Percentiles rank a stretch among this genome's conserved stretches.
These are phyloP conservation scores for Quercus variabilis DNA, from an alignment of 306 rosid genomes.

Conservation along the genomic window DNA sequence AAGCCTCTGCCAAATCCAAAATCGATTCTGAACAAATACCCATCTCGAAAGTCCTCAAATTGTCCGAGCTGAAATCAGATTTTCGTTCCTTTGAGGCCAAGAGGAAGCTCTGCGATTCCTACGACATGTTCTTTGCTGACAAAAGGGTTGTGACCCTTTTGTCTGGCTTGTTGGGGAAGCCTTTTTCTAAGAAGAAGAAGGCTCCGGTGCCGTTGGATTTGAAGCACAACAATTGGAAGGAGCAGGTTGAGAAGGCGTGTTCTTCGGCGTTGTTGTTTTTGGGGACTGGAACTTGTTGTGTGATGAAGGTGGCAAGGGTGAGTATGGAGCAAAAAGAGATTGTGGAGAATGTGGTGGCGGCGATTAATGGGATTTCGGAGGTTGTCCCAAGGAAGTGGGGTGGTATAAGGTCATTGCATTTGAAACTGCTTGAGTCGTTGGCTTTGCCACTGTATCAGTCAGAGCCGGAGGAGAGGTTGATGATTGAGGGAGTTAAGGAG, in stretches of 20 bases:
- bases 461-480: conserved; percentile 54
- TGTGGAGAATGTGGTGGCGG: conserved; percentile 54
- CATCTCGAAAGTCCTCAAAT: conserved; percentile 48
- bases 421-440: conserved; percentile 68
- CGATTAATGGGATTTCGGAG: conserved; percentile 49
- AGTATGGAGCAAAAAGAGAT: conserved; percentile 49
- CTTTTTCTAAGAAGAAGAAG: conserved; percentile 75
- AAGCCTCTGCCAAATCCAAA: conserved; percentile 43
- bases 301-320: conserved; percentile 57
- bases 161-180: conserved; percentile 60
- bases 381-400: conserved; percentile 68
- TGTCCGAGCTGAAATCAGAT: conserved; percentile 68
- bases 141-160: conserved; percentile 46
- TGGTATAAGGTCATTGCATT: conserved; percentile 68
- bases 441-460: conserved; percentile 66
- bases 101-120: conserved; percentile 63
- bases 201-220: conserved; percentile 72
- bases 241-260: conserved; percentile 58
- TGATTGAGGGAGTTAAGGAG: conserved; percentile 41
- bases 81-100: conserved; percentile 69
- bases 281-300: conserved; percentile 73
- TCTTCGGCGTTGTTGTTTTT: conserved; percentile 49
- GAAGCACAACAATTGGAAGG: conserved; percentile 71
- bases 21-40: conserved; percentile 54
- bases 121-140: conserved; percentile 66